These are phyloP conservation scores for Immersiella caudata DNA, from an alignment of 495 filamentous ascomycete species.

Conservation along the genomic window DNA sequence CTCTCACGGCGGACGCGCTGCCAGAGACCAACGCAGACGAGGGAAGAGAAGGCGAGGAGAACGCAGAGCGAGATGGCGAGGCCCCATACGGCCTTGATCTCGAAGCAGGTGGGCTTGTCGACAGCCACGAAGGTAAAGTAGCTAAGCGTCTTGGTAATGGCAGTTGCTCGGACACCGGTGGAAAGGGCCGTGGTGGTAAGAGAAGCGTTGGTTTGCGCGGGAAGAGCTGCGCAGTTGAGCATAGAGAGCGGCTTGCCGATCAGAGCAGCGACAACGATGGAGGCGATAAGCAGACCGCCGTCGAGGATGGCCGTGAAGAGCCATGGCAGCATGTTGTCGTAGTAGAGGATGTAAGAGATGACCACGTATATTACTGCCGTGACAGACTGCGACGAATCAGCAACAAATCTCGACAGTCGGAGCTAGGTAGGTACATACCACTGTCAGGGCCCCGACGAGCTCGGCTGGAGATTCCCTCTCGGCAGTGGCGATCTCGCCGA, in stretches of 20 bases:
- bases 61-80: conserved; percentile 81
- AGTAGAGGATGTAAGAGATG: conserved; percentile 79
- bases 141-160: conserved; percentile 26
- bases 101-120: conserved; percentile 72
- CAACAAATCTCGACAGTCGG: not conserved
- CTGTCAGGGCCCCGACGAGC: conserved; percentile 74
- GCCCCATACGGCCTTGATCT: conserved; percentile 91
- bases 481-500: conserved; percentile 69
- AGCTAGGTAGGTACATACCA: conserved; percentile 61
- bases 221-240: conserved; percentile 68
- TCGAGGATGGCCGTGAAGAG: conserved; percentile 70
- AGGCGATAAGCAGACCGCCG: conserved; percentile 68
- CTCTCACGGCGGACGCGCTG: conserved; percentile 43
- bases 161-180: conserved; percentile 8
- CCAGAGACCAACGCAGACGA: conserved; percentile 52
- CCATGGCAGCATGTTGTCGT: conserved; percentile 75
- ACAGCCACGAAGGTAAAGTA: conserved; percentile 32
- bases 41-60: conserved; percentile 67
- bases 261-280: conserved; percentile 73
- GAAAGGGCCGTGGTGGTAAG: conserved; percentile 20
- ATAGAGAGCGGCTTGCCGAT: conserved; percentile 81
- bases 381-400: conserved; percentile 58
- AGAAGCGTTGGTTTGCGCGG: conserved; percentile 7
- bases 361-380: conserved; percentile 77
- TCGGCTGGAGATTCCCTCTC: conserved; percentile 67